A percentile compares a stretch with the other conserved stretches of the same genome.
Evolutionary conservation across 768 basidiomycete genomes (phyloP).

Genomic region (Clavaria fumosa): DNA sequence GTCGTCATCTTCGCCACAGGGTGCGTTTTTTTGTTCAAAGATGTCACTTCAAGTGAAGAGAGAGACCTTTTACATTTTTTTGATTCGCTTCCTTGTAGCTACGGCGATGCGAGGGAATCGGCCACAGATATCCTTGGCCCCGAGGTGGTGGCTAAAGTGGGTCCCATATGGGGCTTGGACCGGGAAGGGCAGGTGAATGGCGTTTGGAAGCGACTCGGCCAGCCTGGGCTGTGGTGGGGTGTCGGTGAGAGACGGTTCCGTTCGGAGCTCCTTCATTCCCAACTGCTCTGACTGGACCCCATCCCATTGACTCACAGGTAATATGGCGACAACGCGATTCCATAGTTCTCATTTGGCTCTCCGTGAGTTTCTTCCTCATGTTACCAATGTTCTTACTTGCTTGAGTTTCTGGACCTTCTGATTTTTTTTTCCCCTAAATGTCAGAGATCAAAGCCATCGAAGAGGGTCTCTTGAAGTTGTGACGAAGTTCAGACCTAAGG

Average conservation of each 20-base stretch:
- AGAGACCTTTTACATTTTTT: neutral
- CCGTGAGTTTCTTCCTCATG: neutral
- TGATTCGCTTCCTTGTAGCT: constrained; percentile 18
- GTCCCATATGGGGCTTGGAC: neutral
- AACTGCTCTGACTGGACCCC: neutral
- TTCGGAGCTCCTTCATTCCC: neutral
- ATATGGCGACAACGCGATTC: neutral
- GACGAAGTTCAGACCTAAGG: neutral
- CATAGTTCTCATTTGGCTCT: neutral
- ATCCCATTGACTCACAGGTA: neutral
- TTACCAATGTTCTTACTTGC: too few relatives aligned
- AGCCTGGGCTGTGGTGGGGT: neutral
- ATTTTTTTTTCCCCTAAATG: neutral
- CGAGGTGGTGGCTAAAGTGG: neutral
- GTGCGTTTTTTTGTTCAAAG: constrained; percentile 15
- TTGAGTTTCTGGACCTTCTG: neutral
- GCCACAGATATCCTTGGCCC: constrained; percentile 19
- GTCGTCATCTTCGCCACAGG: constrained; percentile 48
- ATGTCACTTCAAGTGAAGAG: too few relatives aligned
- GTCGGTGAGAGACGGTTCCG: neutral
- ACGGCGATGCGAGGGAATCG: constrained; percentile 27
- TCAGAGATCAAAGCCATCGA: neutral
- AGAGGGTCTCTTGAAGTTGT: neutral
- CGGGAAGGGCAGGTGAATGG: neutral
- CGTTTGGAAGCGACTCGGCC: neutral